phyloP scores from a whole-genome alignment of 179 eudicot species.

The Silene noctiflora region DNA sequence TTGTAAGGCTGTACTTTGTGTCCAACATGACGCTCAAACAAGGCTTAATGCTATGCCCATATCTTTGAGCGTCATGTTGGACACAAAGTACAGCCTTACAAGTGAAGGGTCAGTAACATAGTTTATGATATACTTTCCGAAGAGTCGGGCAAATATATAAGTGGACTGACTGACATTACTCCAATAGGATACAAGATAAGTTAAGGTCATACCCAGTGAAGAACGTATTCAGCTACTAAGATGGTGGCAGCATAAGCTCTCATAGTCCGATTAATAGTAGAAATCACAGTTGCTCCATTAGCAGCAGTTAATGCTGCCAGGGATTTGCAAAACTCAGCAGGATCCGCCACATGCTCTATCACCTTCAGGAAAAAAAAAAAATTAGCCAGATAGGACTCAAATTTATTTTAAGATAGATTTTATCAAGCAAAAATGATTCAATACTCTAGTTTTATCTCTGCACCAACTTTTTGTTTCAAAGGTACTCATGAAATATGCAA shows the following conservation, averaged over 20 bases:
- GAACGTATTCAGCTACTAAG: constrained; percentile 73
- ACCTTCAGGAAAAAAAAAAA: constrained; percentile 40
- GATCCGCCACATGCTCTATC: constrained; percentile 94
- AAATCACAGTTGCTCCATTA: constrained; percentile 80
- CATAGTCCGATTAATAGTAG: constrained; percentile 88
- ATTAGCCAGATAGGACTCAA: not conserved
- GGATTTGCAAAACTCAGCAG: constrained; percentile 88
- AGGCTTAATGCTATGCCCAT: not conserved
- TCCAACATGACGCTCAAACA: too few species aligned
- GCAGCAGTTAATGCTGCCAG: constrained; percentile 62
- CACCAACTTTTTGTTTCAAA: not conserved
- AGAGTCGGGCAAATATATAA: not conserved
- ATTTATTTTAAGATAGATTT: not conserved
- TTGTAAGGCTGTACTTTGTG: too few species aligned
- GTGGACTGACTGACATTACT: not conserved
- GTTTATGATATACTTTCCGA: too few species aligned
- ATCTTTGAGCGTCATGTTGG: not conserved
- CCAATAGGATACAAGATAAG: not conserved
- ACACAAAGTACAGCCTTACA: too few species aligned
- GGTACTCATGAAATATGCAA: not conserved
- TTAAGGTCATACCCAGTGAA: constrained; percentile 67
- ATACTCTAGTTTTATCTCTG: not conserved
- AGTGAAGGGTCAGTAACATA: too few species aligned
- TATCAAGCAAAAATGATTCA: not conserved
- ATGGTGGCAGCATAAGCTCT: constrained; percentile 87